These are phyloP conservation scores for Sporothrix variecibatus DNA, from an alignment of 2,329 filamentous ascomycete species.

Conservation along the genomic window DNA sequence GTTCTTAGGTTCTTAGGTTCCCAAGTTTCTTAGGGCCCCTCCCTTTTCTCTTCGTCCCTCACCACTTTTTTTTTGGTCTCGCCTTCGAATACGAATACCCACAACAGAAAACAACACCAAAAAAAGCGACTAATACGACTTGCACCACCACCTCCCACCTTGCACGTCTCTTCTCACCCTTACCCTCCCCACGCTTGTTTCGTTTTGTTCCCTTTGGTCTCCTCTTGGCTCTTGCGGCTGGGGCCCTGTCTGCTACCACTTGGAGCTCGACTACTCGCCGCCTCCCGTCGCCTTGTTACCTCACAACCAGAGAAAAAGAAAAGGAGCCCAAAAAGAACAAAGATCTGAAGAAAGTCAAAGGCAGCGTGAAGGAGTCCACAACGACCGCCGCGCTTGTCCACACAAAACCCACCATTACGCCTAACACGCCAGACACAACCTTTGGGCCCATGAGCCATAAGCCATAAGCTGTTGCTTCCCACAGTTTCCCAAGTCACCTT, in stretches of 20 bases:
- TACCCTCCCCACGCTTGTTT: slow-evolving; percentile 7
- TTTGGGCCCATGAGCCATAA: neutral
- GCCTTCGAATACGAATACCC: slow-evolving; percentile 15
- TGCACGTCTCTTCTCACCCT: neutral
- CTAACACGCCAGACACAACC: neutral
- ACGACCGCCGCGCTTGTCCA: neutral
- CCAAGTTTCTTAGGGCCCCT: neutral
- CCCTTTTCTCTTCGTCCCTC: neutral
- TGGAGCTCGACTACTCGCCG: neutral
- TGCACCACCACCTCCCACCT: neutral
- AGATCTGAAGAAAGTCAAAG: neutral
- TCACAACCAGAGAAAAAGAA: slow-evolving; percentile 3
- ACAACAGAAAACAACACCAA: slow-evolving; percentile 7
- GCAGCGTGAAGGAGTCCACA: neutral
- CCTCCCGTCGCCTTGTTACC: slow-evolving; percentile 10
- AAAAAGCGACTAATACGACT: slow-evolving; percentile 12
- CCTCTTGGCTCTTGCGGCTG: neutral
- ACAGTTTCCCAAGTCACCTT: neutral
- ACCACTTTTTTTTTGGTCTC: neutral
- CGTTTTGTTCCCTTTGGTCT: neutral
- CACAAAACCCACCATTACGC: neutral
- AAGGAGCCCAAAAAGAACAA: neutral
- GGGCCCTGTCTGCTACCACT: slow-evolving; percentile 9
- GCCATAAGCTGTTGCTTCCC: neutral
- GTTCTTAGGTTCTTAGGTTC: neutral